Evolutionary conservation across 2,329 filamentous ascomycete genomes (phyloP).

Genomic region (Fusarium temperatum): DNA sequence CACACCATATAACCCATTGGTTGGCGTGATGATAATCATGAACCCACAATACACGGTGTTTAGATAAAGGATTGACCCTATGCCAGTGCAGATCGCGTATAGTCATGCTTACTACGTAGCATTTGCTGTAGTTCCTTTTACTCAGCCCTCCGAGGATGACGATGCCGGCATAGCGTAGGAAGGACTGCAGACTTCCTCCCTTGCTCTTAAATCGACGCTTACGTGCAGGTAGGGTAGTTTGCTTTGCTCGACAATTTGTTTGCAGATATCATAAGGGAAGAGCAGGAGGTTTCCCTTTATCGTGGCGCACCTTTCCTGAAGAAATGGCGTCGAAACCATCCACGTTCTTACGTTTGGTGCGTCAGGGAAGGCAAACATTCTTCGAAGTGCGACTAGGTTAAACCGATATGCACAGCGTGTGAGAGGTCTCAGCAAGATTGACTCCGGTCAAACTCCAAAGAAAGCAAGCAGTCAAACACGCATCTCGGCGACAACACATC

Average conservation of each 20-base stretch:
- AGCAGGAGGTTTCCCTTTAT: neutral
- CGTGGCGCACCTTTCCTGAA: slow-evolving; percentile 2
- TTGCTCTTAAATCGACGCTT: neutral
- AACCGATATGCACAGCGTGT: neutral
- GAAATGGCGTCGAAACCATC: slow-evolving; percentile 10
- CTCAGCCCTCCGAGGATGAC: neutral
- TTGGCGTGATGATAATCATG: too few species aligned
- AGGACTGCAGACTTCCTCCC: neutral
- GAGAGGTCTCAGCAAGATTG: neutral
- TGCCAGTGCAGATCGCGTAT: neutral
- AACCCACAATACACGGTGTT: neutral
- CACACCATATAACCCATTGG: too few species aligned
- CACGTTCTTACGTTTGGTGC: neutral
- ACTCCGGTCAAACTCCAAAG: neutral
- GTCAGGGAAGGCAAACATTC: too few species aligned
- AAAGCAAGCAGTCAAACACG: neutral
- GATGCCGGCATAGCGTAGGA: neutral
- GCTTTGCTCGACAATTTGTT: neutral
- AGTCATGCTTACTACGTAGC: neutral
- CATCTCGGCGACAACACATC: neutral
- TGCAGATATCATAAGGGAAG: neutral
- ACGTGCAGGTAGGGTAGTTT: neutral
- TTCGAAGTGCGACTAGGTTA: neutral
- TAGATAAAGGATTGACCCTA: neutral
- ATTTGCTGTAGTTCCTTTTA: neutral